These are phyloP conservation scores for Pittosporum tobira DNA, from an alignment of 129 eudicot species.

Conservation along the genomic window DNA sequence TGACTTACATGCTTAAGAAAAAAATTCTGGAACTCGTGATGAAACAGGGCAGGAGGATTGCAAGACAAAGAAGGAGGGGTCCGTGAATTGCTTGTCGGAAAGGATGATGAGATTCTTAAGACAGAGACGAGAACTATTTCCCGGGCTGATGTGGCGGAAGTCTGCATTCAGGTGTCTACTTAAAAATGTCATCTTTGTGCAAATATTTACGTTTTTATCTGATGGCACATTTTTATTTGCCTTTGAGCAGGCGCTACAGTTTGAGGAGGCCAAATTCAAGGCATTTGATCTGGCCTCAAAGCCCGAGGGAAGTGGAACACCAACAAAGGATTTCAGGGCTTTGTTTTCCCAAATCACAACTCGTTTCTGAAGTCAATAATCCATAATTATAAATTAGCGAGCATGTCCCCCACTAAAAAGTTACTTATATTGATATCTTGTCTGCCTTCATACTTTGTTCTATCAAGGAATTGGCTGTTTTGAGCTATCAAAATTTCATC, in stretches of 20 bases:
- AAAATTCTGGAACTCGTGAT: no score
- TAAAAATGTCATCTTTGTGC: background rate
- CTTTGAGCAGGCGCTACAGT: slow-evolving; percentile 53
- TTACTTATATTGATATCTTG: background rate
- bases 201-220: background rate
- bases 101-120: slow-evolving; percentile 86
- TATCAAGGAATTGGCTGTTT: background rate
- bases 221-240: background rate
- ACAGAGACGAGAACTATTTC: slow-evolving; percentile 69
- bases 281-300: slow-evolving; percentile 91
- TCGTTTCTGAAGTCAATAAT: slow-evolving; percentile 38
- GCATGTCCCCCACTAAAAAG: no score
- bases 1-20: no score
- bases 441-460: background rate
- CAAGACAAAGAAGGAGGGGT: slow-evolving; percentile 96
- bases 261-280: slow-evolving; percentile 81
- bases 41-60: slow-evolving; percentile 86
- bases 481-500: background rate
- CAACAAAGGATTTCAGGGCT: slow-evolving; percentile 78
- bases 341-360: slow-evolving; percentile 56
- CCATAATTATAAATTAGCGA: no score
- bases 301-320: slow-evolving; percentile 87
- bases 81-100: slow-evolving; percentile 80
- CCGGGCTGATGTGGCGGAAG: slow-evolving; percentile 97
- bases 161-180: slow-evolving; percentile 53